Evolutionary conservation across 441 rosid genomes (phyloP).

Genomic region (Gossypium davidsonii): DNA sequence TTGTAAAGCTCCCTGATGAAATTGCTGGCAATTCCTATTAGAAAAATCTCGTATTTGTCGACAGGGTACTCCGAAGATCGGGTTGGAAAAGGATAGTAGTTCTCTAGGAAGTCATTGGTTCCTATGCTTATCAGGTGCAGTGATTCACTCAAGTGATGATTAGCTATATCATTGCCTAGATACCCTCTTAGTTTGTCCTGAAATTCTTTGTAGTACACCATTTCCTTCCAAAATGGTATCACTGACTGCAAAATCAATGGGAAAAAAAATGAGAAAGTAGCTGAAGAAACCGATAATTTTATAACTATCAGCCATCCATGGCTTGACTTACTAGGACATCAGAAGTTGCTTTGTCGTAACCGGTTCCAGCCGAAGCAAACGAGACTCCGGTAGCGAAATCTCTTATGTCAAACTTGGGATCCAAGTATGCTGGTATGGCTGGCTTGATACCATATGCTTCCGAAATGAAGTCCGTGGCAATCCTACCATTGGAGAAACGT

Average conservation of each 20-base stretch:
- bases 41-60: conserved; percentile 39
- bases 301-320: neutral
- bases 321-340: conserved; percentile 42
- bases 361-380: conserved; percentile 67
- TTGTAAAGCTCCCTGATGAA: conserved; percentile 42
- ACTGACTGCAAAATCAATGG: conserved; percentile 39
- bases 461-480: conserved; percentile 45
- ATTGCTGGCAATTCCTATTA: conserved; percentile 33
- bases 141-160: conserved; percentile 34
- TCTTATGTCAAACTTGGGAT: conserved; percentile 36
- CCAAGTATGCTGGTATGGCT: conserved; percentile 49
- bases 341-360: conserved; percentile 53
- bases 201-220: conserved; percentile 52
- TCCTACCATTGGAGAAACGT: conserved; percentile 53
- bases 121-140: conserved; percentile 51
- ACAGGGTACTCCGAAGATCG: conserved; percentile 30
- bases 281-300: neutral
- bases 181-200: conserved; percentile 33
- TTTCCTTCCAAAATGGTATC: conserved; percentile 54
- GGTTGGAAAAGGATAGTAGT: conserved; percentile 34
- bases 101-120: conserved; percentile 60
- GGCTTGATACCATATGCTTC: conserved; percentile 53
- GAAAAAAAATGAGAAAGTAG: neutral
- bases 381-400: conserved; percentile 55
- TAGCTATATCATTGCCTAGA: conserved; percentile 36